These are phyloP conservation scores for Paramecium biaurelia DNA, from an alignment of 73 alveolate species.

Conservation along the genomic window DNA sequence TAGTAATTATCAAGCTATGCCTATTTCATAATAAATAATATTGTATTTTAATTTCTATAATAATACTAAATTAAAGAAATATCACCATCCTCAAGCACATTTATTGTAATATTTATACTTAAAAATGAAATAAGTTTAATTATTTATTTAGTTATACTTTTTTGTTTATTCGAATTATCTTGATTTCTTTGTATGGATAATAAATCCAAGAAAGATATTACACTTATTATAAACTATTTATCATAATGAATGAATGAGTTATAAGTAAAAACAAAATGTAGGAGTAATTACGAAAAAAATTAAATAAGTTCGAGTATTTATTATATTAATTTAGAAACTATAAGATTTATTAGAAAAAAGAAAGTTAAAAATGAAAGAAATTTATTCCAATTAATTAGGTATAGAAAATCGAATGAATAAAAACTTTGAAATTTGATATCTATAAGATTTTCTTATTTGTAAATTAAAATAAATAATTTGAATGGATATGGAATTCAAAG, in stretches of 20 bases:
- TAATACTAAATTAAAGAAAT: neutral
- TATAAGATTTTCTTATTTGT: no score
- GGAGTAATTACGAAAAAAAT: neutral
- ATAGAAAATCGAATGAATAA: no score
- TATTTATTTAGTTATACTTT: neutral
- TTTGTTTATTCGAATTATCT: neutral
- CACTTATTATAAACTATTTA: neutral
- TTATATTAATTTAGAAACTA: no score
- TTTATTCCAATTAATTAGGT: no score
- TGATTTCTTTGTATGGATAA: neutral
- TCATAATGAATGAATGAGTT: neutral
- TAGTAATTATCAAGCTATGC: neutral
- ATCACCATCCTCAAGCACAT: neutral
- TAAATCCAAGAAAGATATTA: neutral
- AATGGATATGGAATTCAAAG: no score
- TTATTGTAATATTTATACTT: no score
- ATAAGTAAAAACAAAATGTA: neutral
- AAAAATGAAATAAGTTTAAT: neutral
- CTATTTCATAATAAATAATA: neutral
- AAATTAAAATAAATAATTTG: no score
- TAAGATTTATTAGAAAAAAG: no score
- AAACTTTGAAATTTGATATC: no score
- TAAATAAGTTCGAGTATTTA: neutral
- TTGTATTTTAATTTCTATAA: neutral
- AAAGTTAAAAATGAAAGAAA: no score